These are phyloP conservation scores for Draba incana DNA, from an alignment of 345 rosid species.

Conservation along the genomic window DNA sequence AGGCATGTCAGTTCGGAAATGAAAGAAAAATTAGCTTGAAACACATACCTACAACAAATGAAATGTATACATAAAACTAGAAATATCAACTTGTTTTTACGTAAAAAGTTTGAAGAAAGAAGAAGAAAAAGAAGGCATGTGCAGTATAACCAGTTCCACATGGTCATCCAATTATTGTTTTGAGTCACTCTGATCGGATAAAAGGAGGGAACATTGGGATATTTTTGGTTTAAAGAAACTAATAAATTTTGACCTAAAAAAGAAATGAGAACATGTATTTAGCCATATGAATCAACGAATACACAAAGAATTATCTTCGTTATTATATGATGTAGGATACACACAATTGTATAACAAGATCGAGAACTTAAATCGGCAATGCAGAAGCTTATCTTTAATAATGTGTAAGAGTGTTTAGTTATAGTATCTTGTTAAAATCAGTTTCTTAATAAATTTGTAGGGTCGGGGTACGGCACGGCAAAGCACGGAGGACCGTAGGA, in stretches of 20 bases:
- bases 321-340: background rate
- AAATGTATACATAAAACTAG: too few species aligned
- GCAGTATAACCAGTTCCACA: constrained; percentile 36
- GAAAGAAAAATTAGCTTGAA: too few species aligned
- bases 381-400: background rate
- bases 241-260: background rate
- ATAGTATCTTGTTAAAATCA: too few species aligned
- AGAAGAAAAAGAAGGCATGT: constrained; percentile 37
- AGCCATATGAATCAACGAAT: background rate
- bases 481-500: constrained; percentile 38
- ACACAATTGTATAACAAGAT: background rate
- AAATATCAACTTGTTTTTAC: too few species aligned
- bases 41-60: too few species aligned
- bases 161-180: constrained; percentile 36
- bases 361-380: constrained; percentile 4
- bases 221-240: constrained; percentile 20
- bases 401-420: background rate
- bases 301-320: background rate
- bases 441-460: constrained; percentile 8
- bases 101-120: background rate
- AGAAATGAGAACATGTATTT: background rate
- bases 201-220: constrained; percentile 37
- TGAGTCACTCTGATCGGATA: constrained; percentile 12
- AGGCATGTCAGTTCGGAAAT: background rate
- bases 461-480: constrained; percentile 33